Evolutionary conservation across 2,329 filamentous ascomycete species (phyloP).

Genomic region (Cytospora piceae): DNA sequence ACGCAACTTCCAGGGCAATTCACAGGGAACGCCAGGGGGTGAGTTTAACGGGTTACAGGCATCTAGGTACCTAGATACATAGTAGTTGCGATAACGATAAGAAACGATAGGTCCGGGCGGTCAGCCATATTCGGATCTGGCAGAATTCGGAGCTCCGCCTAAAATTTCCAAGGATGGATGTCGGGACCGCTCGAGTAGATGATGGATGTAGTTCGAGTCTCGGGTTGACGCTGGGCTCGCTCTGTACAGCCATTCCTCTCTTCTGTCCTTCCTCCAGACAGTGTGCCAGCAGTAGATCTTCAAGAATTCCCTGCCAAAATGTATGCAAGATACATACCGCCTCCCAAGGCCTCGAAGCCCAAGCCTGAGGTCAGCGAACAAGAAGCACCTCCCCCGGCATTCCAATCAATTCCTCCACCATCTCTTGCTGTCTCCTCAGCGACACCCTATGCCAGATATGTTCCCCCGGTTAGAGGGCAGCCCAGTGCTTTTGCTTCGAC

Average conservation of each 20-base stretch:
- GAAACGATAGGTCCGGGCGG: conserved; percentile 39
- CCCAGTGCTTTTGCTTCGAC: not conserved
- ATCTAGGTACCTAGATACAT: too few relatives aligned
- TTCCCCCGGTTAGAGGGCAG: conserved; percentile 23
- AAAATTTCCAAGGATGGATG: conserved; percentile 24
- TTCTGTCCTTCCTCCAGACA: not conserved
- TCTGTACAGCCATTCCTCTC: not conserved
- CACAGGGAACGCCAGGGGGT: not conserved
- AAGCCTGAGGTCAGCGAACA: conserved; percentile 16
- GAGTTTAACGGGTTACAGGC: not conserved
- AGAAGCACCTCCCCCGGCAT: conserved; percentile 3
- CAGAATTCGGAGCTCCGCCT: conserved; percentile 41
- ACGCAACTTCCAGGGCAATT: too few relatives aligned
- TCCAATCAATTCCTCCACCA: conserved; percentile 26
- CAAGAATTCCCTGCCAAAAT: conserved; percentile 19
- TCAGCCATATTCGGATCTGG: conserved; percentile 34
- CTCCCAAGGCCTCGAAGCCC: conserved; percentile 37
- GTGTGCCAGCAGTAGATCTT: not conserved
- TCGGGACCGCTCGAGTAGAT: not conserved
- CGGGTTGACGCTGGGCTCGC: not conserved
- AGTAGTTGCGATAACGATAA: conserved; percentile 6
- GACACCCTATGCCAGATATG: conserved; percentile 29
- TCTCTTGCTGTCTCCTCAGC: conserved; percentile 33
- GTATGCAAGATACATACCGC: conserved; percentile 45
- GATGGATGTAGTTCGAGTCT: not conserved